Percentiles rank a stretch among this genome's conserved stretches.
Evolutionary conservation across 2,329 filamentous ascomycete species (phyloP).

Genomic region (Xylariaceae sp.): DNA sequence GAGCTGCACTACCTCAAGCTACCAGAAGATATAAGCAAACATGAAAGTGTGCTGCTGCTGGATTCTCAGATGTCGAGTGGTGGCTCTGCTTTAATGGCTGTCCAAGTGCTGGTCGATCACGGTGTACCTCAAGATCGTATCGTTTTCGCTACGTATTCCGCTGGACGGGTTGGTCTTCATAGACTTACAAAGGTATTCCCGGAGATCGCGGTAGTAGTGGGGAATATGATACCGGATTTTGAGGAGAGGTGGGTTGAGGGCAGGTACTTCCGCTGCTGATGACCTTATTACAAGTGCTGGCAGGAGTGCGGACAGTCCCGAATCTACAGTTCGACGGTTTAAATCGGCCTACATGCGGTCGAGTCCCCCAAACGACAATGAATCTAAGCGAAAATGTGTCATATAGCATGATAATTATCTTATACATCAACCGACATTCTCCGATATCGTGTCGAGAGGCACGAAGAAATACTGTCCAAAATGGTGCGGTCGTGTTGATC

Average conservation of each 20-base stretch:
- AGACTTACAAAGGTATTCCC: conserved; percentile 86
- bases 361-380: no score
- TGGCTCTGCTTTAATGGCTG: conserved; percentile 83
- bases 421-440: neutral
- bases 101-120: conserved; percentile 92
- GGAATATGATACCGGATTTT: conserved; percentile 73
- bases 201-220: conserved; percentile 79
- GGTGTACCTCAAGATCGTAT: conserved; percentile 81
- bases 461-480: no score
- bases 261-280: conserved; percentile 81
- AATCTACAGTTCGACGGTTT: no score
- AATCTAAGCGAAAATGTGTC: no score
- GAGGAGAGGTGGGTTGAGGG: conserved; percentile 88
- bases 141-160: conserved; percentile 89
- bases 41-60: conserved; percentile 79
- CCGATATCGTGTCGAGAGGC: conserved; percentile 5
- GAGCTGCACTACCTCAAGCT: conserved; percentile 88
- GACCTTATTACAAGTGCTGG: no score
- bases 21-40: conserved; percentile 65
- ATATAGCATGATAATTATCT: conserved; percentile 1
- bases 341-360: no score
- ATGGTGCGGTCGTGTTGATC: no score
- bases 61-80: conserved; percentile 95
- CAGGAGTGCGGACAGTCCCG: no score
- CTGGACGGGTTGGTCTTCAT: conserved; percentile 78